Evolutionary conservation across 2,329 filamentous ascomycete genomes (phyloP).

Genomic region (Triangularia verruculosa): DNA sequence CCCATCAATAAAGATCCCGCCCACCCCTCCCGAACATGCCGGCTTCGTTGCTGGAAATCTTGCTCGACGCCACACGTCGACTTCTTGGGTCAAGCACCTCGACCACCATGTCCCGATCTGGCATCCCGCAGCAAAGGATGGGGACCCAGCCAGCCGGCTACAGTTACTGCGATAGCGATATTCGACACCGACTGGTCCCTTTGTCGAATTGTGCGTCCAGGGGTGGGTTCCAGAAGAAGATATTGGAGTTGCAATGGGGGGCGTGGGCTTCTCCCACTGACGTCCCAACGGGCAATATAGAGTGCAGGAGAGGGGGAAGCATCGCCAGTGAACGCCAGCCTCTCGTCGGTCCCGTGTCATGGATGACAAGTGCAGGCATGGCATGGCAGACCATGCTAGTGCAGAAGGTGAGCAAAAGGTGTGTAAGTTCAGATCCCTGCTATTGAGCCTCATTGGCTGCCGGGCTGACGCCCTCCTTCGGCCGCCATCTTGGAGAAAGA

Average conservation of each 20-base stretch:
- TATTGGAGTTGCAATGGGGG: conserved; percentile 11
- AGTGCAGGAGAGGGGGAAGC: conserved; percentile 20
- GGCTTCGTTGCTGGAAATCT: conserved; percentile 11
- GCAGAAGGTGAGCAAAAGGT: conserved; percentile 30
- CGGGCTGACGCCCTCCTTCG: conserved; percentile 25
- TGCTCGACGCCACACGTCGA: conserved; percentile 18
- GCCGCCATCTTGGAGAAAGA: conserved; percentile 25
- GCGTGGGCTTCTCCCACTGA: neutral
- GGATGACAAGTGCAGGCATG: conserved; percentile 17
- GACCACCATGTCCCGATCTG: conserved; percentile 19
- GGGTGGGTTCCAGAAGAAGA: conserved; percentile 14
- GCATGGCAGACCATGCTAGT: conserved; percentile 26
- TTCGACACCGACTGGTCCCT: conserved; percentile 3
- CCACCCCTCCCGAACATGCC: conserved; percentile 5
- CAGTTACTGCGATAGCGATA: neutral
- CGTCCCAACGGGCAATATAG: conserved; percentile 24
- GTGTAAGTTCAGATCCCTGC: conserved; percentile 29
- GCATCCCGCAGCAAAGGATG: conserved; percentile 23
- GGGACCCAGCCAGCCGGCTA: conserved; percentile 8
- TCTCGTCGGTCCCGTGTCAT: conserved; percentile 22
- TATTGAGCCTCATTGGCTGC: conserved; percentile 30
- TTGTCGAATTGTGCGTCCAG: conserved; percentile 3
- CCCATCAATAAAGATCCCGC: conserved; percentile 6
- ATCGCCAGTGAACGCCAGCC: conserved; percentile 19
- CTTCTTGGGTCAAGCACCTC: conserved; percentile 6